Conservation (phyloP, 768 basidiomycete genomes). For the Neoboletus subvelutipes region DNA sequence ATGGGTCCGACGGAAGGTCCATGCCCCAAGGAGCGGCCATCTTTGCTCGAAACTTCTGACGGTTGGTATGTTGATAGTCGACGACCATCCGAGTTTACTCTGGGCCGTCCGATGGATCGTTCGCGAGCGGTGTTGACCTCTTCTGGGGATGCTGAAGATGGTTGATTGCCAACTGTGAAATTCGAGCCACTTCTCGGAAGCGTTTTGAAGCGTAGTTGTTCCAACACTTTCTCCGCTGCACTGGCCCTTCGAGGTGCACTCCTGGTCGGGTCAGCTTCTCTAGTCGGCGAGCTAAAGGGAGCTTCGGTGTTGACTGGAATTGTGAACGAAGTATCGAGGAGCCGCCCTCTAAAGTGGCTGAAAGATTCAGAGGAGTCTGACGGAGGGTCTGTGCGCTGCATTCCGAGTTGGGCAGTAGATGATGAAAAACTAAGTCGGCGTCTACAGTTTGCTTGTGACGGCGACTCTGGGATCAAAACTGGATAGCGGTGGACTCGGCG, state of each 20-base stretch:
- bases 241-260: slow-evolving; percentile 50
- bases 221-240: slow-evolving; percentile 67
- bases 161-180: slow-evolving; percentile 14
- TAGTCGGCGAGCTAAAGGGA: slow-evolving; percentile 26
- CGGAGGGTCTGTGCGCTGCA: slow-evolving; percentile 9
- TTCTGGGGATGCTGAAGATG: slow-evolving; percentile 20
- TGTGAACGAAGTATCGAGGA: slow-evolving; percentile 22
- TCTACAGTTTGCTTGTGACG: slow-evolving; percentile 21
- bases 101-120: slow-evolving; percentile 21
- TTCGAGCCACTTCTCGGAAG: slow-evolving; percentile 43
- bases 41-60: slow-evolving; percentile 23
- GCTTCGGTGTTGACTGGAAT: slow-evolving; percentile 19
- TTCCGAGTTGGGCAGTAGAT: slow-evolving; percentile 11
- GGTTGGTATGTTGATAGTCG: slow-evolving; percentile 24
- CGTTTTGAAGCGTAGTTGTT: slow-evolving; percentile 59
- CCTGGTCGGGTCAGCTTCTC: slow-evolving; percentile 35
- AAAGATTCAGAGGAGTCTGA: slow-evolving; percentile 14
- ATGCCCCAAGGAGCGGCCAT: slow-evolving; percentile 23
- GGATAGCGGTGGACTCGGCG: slow-evolving; percentile 94
- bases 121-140: slow-evolving; percentile 15
- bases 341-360: slow-evolving; percentile 22
- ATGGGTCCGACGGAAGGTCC: slow-evolving; percentile 25
- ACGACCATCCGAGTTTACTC: slow-evolving; percentile 33
- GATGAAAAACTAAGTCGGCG: slow-evolving; percentile 33
- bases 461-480: slow-evolving; percentile 52